Evolutionary conservation across 2,329 filamentous ascomycete genomes (phyloP), one percentile per base, ranked within the genome.

Genomic region (Epichloe bromicola): DNA sequence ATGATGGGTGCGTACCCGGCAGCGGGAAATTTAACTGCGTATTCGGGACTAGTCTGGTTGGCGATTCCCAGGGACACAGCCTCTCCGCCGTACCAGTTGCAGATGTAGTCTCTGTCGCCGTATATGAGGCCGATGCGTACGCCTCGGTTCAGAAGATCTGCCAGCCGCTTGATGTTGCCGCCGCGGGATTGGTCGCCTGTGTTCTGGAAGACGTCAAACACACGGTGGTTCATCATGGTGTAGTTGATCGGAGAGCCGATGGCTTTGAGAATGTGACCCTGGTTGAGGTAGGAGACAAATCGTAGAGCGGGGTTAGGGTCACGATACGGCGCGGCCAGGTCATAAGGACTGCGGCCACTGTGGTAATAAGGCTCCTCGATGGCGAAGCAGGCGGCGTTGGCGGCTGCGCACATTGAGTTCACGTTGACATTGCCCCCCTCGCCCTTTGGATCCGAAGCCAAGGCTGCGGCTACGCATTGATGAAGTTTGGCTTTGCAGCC

Each of bases 1-100:
- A 81, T 70, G 55, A 93, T 80, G 14, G 83, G 79, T 0, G 80
- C 78, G 62, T 93, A 93, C 1, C 86, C 86, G 0, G 87, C 82
- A 0, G 69, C 64, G 2, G 74, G 68, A 62, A 91, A 93, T 30
- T 68, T 65, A 1, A 67, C 65, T 0, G 71, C 66, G 55, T 84
- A 80, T 17, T 66, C 59, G 15, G 64, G 57, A 5, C 68, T 67
- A 26, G 74, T 67, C 45, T 73, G 67, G 11, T 73, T 69, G 40
- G 80, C 73, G 0, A 88, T 69, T 5, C 74, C 74, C 3, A 88
- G 71, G 3, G 83, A 86, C 41, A 87, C 73, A 2, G 83, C 81
- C 65, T 93, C 77, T 37, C 86, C 87, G n/a, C 88, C 87, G 56
- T 83, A 70, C 67, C 83, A 83, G 62, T 82, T 82, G 63, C 79